Percentiles rank a stretch among this genome's conserved stretches.
These are phyloP conservation scores for Xylaria flabelliformis DNA, from an alignment of 495 filamentous ascomycete genomes.

Conservation along the genomic window DNA sequence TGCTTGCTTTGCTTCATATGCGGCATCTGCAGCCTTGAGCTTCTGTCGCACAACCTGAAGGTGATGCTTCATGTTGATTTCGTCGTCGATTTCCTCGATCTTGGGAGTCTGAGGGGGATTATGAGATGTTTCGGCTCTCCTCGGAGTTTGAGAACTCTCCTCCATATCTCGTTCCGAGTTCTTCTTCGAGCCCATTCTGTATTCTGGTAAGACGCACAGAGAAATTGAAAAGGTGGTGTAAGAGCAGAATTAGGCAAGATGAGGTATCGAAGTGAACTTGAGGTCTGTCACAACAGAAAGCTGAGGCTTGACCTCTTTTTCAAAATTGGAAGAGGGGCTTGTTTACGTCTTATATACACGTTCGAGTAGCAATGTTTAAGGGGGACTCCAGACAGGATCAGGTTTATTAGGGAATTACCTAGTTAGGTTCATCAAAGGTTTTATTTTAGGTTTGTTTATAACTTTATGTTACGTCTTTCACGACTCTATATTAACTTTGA, in stretches of 20 bases:
- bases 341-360: neutral
- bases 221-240: neutral
- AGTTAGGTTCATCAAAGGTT: neutral
- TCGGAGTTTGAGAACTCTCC: neutral
- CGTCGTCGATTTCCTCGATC: neutral
- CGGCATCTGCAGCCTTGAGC: neutral
- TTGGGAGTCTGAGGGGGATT: neutral
- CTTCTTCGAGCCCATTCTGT: neutral
- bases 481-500: too few species aligned
- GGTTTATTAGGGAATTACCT: neutral
- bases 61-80: neutral
- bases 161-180: neutral
- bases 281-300: neutral
- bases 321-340: neutral
- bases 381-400: neutral
- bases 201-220: neutral
- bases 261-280: neutral
- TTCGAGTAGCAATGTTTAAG: neutral
- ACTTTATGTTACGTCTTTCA: too few species aligned
- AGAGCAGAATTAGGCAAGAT: neutral
- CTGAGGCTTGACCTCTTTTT: neutral
- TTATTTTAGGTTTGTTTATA: too few species aligned
- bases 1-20: constrained; percentile 11
- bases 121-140: too few species aligned
- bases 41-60: constrained; percentile 1